A percentile compares a stretch with the other conserved stretches of the same genome.
Conservation (phyloP, 495 filamentous ascomycete species). For the Aspergillus sclerotioniger region DNA sequence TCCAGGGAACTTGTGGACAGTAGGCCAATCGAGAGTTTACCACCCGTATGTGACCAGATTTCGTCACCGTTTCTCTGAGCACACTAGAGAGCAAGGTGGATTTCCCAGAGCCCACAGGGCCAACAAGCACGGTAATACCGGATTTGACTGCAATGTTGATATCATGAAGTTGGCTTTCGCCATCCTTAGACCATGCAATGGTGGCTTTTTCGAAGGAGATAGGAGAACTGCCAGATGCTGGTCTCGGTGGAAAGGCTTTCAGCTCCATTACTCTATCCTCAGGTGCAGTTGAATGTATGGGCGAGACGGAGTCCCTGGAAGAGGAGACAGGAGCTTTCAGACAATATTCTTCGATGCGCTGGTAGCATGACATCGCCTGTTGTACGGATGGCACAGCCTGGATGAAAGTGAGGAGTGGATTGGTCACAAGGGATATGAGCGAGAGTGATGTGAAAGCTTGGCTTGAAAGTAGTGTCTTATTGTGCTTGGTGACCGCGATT, state of each 20-base stretch:
- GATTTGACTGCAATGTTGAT: constrained; percentile 5
- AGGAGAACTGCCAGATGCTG: no score
- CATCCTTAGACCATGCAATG: not conserved
- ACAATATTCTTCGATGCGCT: not conserved
- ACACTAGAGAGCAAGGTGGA: constrained; percentile 34
- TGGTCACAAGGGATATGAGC: constrained; percentile 34
- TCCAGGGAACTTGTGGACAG: constrained; percentile 43
- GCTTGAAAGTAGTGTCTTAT: constrained; percentile 37
- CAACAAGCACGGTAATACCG: constrained; percentile 32
- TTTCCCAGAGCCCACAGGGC: constrained; percentile 41
- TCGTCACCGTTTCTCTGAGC: constrained; percentile 3
- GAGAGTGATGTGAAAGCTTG: constrained; percentile 38
- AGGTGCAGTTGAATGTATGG: no score
- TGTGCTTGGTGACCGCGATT: constrained; percentile 35
- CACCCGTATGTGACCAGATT: not conserved
- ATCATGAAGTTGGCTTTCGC: not conserved
- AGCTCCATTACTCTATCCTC: no score
- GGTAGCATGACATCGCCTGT: not conserved
- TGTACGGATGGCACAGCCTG: constrained; percentile 2
- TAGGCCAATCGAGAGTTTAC: constrained; percentile 25
- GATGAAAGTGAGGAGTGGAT: constrained; percentile 26
- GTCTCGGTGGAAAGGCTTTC: no score
- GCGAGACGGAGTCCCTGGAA: not conserved
- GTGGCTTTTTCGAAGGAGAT: not conserved
- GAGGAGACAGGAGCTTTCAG: not conserved